These are phyloP conservation scores for Begonia masoniana DNA, from an alignment of 306 rosid genomes.

Conservation along the genomic window DNA sequence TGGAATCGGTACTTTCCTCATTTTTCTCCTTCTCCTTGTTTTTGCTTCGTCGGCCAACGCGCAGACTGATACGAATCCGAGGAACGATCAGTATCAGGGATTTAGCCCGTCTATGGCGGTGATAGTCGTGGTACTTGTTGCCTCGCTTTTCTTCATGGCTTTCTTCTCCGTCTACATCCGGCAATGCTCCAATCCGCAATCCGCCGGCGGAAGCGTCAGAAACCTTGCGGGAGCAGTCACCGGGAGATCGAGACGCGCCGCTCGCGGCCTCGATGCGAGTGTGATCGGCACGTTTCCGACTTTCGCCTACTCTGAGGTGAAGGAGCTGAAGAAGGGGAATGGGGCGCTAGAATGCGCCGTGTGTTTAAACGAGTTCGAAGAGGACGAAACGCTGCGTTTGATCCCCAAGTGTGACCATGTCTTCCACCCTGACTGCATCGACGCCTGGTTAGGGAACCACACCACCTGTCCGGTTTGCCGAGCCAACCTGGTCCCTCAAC, in stretches of 20 bases:
- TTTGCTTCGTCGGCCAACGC: no score
- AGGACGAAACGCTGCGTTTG: constrained; percentile 45
- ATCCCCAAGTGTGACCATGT: constrained; percentile 63
- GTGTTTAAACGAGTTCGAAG: constrained; percentile 53
- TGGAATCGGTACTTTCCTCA: no score
- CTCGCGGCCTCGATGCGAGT: constrained; percentile 30
- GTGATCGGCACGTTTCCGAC: constrained; percentile 43
- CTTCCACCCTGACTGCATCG: constrained; percentile 59
- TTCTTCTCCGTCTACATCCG: constrained; percentile 19
- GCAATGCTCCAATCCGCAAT: constrained; percentile 12
- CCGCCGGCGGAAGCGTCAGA: not conserved
- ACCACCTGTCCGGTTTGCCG: constrained; percentile 72
- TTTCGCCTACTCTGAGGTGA: constrained; percentile 42
- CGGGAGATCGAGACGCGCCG: not conserved
- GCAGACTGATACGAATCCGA: no score
- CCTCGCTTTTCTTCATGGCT: constrained; percentile 14
- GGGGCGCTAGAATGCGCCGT: constrained; percentile 56
- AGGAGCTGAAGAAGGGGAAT: constrained; percentile 36
- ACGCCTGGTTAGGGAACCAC: constrained; percentile 52
- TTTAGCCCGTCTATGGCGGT: not conserved
- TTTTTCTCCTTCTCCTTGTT: no score
- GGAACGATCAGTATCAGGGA: no score
- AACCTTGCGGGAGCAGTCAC: not conserved
- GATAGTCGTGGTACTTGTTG: constrained; percentile 14
- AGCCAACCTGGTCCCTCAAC: constrained; percentile 16